Base-by-base conservation (phyloP, 1,284 basidiomycete genomes). In the Irpex lacteus region DNA sequence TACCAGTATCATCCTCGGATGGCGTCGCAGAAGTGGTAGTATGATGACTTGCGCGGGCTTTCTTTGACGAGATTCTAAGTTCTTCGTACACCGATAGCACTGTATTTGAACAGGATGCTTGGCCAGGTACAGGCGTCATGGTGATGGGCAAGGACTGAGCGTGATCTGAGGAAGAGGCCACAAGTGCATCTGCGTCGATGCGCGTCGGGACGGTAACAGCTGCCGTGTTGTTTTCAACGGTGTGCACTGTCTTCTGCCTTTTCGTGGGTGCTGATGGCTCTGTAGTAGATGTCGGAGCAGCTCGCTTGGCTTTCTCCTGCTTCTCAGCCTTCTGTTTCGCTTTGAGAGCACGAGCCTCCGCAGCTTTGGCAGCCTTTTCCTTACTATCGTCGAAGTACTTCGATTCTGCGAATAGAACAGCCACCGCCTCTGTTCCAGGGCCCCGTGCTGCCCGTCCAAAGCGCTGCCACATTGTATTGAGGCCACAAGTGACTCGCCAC, bases 401-500 rank as follows among this genome's bases (percentile, higher is more conserved):
- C 37, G 57, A 15, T 59, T 70, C 67, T 19, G 54, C 62, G 21
- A 71, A 61, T 2, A 70, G 32, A 13, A 71, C 59, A 2, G 60
- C 70, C 21, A 66, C 56, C 3, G 60, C 67, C 38, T 63, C 57
- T 1, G 62, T 26, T 8, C 5, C 26, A 3, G 36, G 59, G 11
- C 63, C 65, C 19, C 67, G 60, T 37, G 67, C 70, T 1, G 50
- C 69, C 7, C 66, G 62, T 0, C 70, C 69, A 44, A 71, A 63
- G 11, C 70, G 63, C 59, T 71, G 69, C 67, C 64, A 66, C 15
- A 70, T 26, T 5, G 64, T 66, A 21, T 60, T 56, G 5, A 67
- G 21, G 40, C 59, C 59, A 26, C 59, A 61, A 0, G 60, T 63
- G 9, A 58, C 36, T 5, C 66, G 66, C 75, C 74, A 79, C 60